phyloP scores from a whole-genome alignment of 108 stramenopile genomes.

The Schizochytrium sp. region DNA sequence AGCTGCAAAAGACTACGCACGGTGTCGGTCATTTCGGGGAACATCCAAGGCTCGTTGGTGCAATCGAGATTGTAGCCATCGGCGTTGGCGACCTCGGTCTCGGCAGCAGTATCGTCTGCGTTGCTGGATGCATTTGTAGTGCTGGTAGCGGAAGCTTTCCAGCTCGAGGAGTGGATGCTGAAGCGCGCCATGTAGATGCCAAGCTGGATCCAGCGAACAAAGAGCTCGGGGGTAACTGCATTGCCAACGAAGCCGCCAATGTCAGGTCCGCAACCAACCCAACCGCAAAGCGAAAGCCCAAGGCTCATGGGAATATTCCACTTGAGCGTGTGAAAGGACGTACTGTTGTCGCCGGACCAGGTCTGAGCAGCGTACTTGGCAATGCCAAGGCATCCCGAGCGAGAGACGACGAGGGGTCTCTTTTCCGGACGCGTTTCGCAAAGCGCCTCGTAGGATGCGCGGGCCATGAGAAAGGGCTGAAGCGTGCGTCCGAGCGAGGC shows the following conservation, averaged over 20 bases:
- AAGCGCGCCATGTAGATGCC: slow-evolving; percentile 9
- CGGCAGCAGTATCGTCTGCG: not conserved
- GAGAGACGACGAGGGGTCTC: not conserved
- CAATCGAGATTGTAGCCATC: not conserved
- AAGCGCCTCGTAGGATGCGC: not conserved
- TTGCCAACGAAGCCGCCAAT: slow-evolving; percentile 10
- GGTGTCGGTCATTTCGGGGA: not conserved
- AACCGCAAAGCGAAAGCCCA: not conserved
- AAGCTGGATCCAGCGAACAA: slow-evolving; percentile 12
- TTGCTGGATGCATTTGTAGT: not conserved
- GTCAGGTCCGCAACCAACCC: not conserved
- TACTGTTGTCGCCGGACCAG: slow-evolving; percentile 8
- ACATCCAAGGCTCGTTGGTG: slow-evolving; percentile 16
- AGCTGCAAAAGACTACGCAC: not conserved
- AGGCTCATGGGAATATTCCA: slow-evolving; percentile 17
- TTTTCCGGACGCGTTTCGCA: not conserved
- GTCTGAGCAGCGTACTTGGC: not conserved
- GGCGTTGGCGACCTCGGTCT: not conserved
- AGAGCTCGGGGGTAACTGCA: slow-evolving; percentile 1
- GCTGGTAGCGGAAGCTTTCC: not conserved
- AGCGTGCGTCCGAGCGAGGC: not conserved
- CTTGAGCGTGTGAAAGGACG: slow-evolving; percentile 8
- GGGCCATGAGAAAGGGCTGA: not conserved
- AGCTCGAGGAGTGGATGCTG: slow-evolving; percentile 4
- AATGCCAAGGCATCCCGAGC: not conserved